Evolutionary conservation across 441 rosid species (phyloP).

Genomic region (Macaranga tanarius): DNA sequence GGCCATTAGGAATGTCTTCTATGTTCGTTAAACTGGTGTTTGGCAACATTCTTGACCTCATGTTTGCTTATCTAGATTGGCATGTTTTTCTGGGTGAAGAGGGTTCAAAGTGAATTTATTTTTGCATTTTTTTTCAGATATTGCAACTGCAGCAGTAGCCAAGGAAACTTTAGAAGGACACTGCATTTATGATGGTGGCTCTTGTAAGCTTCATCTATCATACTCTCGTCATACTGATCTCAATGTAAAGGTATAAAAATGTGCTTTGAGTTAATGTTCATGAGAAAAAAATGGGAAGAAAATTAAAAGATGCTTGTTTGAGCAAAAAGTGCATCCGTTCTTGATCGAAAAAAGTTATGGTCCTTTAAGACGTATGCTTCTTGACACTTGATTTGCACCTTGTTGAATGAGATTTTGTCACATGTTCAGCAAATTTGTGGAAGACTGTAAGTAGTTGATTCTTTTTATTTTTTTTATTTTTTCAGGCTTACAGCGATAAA

Average conservation of each 20-base stretch:
- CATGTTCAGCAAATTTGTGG: background rate
- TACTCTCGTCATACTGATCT: constrained; percentile 99
- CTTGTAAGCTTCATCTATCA: constrained; percentile 99
- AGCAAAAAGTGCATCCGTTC: constrained; percentile 42
- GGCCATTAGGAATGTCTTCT: background rate
- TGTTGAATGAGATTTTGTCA: constrained; percentile 11
- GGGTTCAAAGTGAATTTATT: constrained; percentile 18
- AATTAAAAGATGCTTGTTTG: constrained; percentile 36
- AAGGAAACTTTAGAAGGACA: constrained; percentile 98
- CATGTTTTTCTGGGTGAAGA: background rate
- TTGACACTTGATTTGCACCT: constrained; percentile 34
- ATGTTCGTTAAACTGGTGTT: background rate
- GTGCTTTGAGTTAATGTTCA: constrained; percentile 59
- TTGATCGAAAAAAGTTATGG: constrained; percentile 41
- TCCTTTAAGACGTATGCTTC: constrained; percentile 54
- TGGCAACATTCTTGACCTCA: background rate
- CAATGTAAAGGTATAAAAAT: constrained; percentile 96
- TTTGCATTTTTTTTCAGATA: constrained; percentile 46
- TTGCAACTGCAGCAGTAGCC: constrained; percentile 79
- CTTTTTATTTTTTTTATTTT: constrained; percentile 10
- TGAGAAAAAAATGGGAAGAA: constrained; percentile 32
- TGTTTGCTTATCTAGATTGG: background rate
- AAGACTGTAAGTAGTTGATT: constrained; percentile 15
- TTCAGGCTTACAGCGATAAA: constrained; percentile 85
- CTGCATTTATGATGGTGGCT: constrained; percentile 99